A percentile compares a stretch with the other conserved stretches of the same genome.
These are phyloP conservation scores for Phoenix dactylifera DNA, from an alignment of 176 grass and related monocot species.

Conservation along the genomic window DNA sequence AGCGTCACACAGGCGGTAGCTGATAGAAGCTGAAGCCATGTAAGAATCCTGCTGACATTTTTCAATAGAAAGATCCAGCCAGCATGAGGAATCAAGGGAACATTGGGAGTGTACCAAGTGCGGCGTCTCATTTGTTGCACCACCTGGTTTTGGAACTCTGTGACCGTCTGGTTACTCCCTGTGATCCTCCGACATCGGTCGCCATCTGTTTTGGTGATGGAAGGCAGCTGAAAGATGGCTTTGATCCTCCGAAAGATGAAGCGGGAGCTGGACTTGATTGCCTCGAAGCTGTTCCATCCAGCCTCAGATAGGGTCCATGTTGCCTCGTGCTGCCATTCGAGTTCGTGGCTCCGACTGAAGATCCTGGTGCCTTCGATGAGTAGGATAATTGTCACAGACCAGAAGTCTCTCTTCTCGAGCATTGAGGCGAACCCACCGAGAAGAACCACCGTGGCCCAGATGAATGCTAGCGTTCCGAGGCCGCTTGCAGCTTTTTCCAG, in stretches of 20 bases:
- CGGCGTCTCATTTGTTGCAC: too few relatives aligned
- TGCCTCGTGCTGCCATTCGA: constrained; percentile 26
- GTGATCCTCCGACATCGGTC: too few relatives aligned
- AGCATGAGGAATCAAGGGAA: constrained; percentile 9
- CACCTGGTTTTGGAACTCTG: too few relatives aligned
- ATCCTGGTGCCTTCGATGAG: constrained; percentile 15
- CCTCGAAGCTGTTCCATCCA: not conserved
- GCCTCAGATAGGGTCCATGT: not conserved
- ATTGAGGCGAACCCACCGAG: not conserved
- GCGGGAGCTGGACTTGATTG: not conserved
- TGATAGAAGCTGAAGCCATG: constrained; percentile 44
- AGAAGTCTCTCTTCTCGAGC: constrained; percentile 8
- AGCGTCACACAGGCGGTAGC: constrained; percentile 36
- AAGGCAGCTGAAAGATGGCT: too few relatives aligned
- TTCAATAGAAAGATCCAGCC: constrained; percentile 12
- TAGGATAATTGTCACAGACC: constrained; percentile 10
- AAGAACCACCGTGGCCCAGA: not conserved
- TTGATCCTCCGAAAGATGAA: too few relatives aligned
- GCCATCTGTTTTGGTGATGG: too few relatives aligned
- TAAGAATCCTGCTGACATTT: constrained; percentile 3
- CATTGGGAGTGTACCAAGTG: not conserved
- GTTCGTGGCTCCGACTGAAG: constrained; percentile 23
- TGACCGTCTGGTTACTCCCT: too few relatives aligned
- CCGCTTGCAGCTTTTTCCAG: too few relatives aligned
- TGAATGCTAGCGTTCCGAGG: too few relatives aligned